phyloP scores from a whole-genome alignment of 2,329 filamentous ascomycete genomes.

The Mariannaea elegans region DNA sequence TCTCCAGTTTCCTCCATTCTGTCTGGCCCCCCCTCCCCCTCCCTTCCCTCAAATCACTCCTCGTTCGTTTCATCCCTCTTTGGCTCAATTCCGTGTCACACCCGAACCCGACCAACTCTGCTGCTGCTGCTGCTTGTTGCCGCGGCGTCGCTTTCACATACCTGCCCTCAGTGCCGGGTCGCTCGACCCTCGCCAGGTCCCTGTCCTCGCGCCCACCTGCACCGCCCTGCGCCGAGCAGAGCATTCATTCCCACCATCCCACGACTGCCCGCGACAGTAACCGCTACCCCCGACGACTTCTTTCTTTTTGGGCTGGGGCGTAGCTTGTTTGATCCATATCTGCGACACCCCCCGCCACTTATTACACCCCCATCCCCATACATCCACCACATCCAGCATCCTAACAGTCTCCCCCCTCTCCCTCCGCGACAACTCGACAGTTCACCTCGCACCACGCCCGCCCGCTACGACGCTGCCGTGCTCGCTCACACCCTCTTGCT shows the following conservation, averaged over 20 bases:
- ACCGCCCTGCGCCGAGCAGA: too few species aligned
- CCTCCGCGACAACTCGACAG: slow-evolving; percentile 36
- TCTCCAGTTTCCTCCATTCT: background rate
- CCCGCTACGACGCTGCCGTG: slow-evolving; percentile 28
- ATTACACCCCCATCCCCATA: slow-evolving; percentile 24
- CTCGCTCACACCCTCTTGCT: slow-evolving; percentile 29
- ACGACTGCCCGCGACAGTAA: too few species aligned
- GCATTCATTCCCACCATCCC: too few species aligned
- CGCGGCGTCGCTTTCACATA: background rate
- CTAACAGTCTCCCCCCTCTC: slow-evolving; percentile 7
- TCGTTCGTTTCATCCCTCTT: background rate
- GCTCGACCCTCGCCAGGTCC: too few species aligned
- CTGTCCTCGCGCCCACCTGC: too few species aligned
- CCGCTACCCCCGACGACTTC: too few species aligned
- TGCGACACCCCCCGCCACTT: background rate
- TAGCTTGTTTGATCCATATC: background rate
- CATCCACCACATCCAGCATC: slow-evolving; percentile 5
- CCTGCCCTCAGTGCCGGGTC: background rate
- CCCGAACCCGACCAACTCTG: background rate
- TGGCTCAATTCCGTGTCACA: background rate
- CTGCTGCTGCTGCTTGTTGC: too few species aligned
- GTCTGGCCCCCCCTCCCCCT: background rate
- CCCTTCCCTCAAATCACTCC: background rate
- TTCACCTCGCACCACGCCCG: slow-evolving; percentile 38
- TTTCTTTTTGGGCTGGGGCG: too few species aligned